phyloP scores from a whole-genome alignment of 2,329 filamentous ascomycete genomes.

The Elsinoe fawcettii region DNA sequence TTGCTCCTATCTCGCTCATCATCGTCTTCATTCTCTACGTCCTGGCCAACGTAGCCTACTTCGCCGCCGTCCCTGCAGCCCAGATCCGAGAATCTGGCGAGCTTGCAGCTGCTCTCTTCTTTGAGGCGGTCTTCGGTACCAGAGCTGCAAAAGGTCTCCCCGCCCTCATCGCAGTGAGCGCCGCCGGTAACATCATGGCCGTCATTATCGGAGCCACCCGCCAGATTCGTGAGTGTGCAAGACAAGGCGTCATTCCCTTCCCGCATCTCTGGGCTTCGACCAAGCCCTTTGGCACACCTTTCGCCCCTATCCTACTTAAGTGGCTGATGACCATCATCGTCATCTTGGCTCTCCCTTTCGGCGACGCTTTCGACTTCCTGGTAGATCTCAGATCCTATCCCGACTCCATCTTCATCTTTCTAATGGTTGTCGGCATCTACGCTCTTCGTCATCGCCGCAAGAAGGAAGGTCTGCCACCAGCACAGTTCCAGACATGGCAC shows the following conservation, averaged over 20 bases:
- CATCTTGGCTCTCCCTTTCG: constrained; percentile 59
- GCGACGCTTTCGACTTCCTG: constrained; percentile 58
- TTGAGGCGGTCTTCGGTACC: constrained; percentile 50
- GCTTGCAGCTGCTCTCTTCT: constrained; percentile 52
- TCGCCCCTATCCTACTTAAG: constrained; percentile 56
- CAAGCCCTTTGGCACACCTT: constrained; percentile 55
- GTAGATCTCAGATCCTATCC: constrained; percentile 58
- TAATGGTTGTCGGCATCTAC: constrained; percentile 51
- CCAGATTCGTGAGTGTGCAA: constrained; percentile 57
- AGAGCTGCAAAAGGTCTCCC: constrained; percentile 49
- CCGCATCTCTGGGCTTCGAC: constrained; percentile 57
- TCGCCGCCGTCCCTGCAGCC: constrained; percentile 48
- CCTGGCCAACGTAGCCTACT: constrained; percentile 55
- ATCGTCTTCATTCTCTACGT: constrained; percentile 23
- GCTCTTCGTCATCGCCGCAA: constrained; percentile 44
- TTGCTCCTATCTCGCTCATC: not conserved
- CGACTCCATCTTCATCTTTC: constrained; percentile 38
- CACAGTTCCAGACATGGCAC: not conserved
- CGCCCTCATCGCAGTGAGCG: constrained; percentile 60
- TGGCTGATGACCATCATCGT: constrained; percentile 58
- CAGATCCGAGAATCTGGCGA: constrained; percentile 47
- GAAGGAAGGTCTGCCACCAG: not conserved
- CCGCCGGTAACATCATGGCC: constrained; percentile 59
- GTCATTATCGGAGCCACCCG: constrained; percentile 63
- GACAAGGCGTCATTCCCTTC: constrained; percentile 57